Conservation (phyloP, 306 rosid genomes). For the Fragaria iinumae region DNA sequence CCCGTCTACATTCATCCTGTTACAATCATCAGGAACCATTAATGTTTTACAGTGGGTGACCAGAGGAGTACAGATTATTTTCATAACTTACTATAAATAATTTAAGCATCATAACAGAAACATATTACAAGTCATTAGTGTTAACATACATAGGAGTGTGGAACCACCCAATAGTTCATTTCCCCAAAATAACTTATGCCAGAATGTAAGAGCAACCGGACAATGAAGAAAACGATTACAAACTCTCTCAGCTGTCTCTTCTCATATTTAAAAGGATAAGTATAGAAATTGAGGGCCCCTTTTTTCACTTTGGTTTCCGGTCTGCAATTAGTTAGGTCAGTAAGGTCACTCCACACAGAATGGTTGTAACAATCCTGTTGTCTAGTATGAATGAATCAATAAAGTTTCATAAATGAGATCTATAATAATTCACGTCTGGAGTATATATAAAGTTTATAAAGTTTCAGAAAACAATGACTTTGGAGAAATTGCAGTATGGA, state of each 20-base stretch:
- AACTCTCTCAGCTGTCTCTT: not conserved
- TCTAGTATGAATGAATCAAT: not conserved
- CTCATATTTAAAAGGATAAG: not conserved
- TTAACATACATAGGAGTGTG: not conserved
- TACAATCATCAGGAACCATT: slow-evolving; percentile 26
- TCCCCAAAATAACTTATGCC: not conserved
- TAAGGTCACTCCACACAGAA: not conserved
- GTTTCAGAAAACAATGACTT: slow-evolving; percentile 12
- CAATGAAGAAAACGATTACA: not conserved
- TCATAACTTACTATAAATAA: slow-evolving; percentile 1
- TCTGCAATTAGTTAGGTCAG: not conserved
- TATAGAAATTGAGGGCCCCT: not conserved
- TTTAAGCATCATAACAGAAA: not conserved
- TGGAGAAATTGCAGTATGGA: slow-evolving; percentile 24
- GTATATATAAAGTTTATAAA: not conserved
- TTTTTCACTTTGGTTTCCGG: not conserved
- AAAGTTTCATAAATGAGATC: not conserved
- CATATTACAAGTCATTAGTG: not conserved
- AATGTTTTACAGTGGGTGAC: slow-evolving; percentile 1
- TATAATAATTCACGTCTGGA: slow-evolving; percentile 9
- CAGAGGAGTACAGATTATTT: not conserved
- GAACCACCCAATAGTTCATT: not conserved
- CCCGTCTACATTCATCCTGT: slow-evolving; percentile 96
- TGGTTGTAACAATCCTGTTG: not conserved
- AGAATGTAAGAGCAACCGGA: not conserved